A percentile compares a stretch with the other conserved stretches of the same genome.
These are phyloP conservation scores for Phaeodactylum tricornutum DNA, from an alignment of 108 stramenopile genomes.

Conservation along the genomic window DNA sequence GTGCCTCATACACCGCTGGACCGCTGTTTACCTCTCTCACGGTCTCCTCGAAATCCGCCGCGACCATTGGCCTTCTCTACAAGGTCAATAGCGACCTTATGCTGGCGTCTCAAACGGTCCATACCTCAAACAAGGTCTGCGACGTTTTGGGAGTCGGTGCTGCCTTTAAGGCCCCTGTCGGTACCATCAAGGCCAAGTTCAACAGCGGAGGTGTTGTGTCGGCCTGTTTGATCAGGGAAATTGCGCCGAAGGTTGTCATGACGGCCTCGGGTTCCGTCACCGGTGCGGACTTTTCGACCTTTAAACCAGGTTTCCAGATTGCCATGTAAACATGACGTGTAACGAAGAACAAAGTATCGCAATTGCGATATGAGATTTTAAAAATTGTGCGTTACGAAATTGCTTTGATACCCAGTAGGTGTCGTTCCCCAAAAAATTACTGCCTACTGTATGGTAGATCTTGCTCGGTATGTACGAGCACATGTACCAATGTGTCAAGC, in stretches of 20 bases:
- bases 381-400: too few species aligned
- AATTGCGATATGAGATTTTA: too few species aligned
- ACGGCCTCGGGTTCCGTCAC: conserved; percentile 76
- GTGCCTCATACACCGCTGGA: conserved; percentile 71
- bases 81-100: conserved; percentile 71
- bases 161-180: conserved; percentile 62
- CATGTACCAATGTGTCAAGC: too few species aligned
- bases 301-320: conserved; percentile 82
- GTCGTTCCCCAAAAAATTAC: too few species aligned
- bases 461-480: too few species aligned
- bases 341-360: too few species aligned
- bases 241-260: conserved; percentile 80
- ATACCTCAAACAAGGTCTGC: conserved; percentile 61
- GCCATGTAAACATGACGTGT: conserved; percentile 72
- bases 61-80: conserved; percentile 77
- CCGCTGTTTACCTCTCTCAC: conserved; percentile 72
- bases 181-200: conserved; percentile 85
- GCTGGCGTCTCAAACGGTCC: conserved; percentile 69
- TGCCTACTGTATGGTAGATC: too few species aligned
- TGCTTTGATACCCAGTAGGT: too few species aligned
- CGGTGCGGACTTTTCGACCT: conserved; percentile 58
- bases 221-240: conserved; percentile 70
- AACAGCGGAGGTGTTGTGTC: conserved; percentile 57
- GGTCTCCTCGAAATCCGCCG: conserved; percentile 54
- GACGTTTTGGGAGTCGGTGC: conserved; percentile 63